Evolutionary conservation across 176 grass and related monocot species (phyloP), one percentile per base, ranked within the genome.

Genomic region (Cymbopogon citratus): DNA sequence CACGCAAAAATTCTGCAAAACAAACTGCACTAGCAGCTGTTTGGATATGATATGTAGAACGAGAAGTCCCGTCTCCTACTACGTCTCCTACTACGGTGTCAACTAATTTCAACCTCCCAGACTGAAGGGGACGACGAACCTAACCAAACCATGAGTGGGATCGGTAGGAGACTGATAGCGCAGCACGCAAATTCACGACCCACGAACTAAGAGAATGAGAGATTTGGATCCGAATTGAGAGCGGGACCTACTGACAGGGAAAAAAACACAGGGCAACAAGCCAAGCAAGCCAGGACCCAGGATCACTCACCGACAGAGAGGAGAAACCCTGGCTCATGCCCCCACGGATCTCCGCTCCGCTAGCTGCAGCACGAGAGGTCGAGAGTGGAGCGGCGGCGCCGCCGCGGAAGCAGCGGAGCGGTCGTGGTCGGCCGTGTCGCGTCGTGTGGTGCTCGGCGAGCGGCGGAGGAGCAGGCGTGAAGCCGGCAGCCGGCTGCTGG

Each of bases 181-280:
- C 77, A 16, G 63, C 63, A 36, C 19, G 27, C 19, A 6, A 66
- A 80, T 80, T 38, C 45, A 38, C 21, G 15, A 14, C 12, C 26
- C 35, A 38, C 45, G 63, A 67, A 36, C 63, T 2, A 28, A 46
- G n/a, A 24, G 43, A 80, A 33, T 45, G 77, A 36, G 45, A 66
- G 63, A 80, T 52, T 80, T 52, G 77, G 62, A 80, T 80, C 77
- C 77, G 63, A 80, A 80, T 52, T 68, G 43, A 80, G 43, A 80
- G 21, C 77, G 9, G 63, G 31, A 43, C 43, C 19, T 68, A 25
- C 44, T 49, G 1, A 5, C 11, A 10, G n/a, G 27, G 45, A 14
- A 71, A 43, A n/a, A 64, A 12, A 71, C 27, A 24, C 62, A 79
- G 40, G 27, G 43, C 63, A 51, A 4, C 77, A 3, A 11, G 33